A percentile compares a stretch with the other conserved stretches of the same genome.
phyloP scores from a whole-genome alignment of 805 yeast species.

The Schwanniomyces polymorphus region DNA sequence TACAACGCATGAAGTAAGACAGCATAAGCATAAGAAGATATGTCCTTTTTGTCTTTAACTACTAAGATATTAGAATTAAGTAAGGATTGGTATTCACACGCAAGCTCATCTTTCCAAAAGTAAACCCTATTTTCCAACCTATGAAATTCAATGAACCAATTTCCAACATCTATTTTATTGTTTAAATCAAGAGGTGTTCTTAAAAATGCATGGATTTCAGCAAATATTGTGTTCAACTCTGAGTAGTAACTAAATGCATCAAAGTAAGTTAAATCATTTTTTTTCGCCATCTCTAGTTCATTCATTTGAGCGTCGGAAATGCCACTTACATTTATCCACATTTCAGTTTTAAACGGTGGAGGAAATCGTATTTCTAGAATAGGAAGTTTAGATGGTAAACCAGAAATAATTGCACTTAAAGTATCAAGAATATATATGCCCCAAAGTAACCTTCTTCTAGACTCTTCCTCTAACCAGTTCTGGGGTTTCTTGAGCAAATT shows the following conservation, averaged over 20 bases:
- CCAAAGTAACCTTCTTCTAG: conserved; percentile 11
- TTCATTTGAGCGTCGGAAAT: conserved; percentile 5
- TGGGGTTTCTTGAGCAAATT: conserved; percentile 6
- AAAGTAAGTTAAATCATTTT: conserved; percentile 2
- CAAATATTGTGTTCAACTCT: not conserved
- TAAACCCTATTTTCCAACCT: conserved; percentile 13
- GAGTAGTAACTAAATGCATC: conserved; percentile 4
- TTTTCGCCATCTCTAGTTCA: not conserved
- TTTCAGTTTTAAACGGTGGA: conserved; percentile 9
- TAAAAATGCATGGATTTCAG: conserved; percentile 7
- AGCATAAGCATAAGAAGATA: conserved; percentile 4
- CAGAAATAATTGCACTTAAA: conserved; percentile 11
- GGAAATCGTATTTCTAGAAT: conserved; percentile 7
- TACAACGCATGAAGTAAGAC: conserved; percentile 13
- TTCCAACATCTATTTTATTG: conserved; percentile 11
- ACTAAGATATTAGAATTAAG: conserved; percentile 3
- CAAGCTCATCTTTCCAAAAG: conserved; percentile 12
- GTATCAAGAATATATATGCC: conserved; percentile 15
- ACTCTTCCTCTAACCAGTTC: conserved; percentile 12
- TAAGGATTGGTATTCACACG: conserved; percentile 6
- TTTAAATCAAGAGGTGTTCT: conserved; percentile 13
- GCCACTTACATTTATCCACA: conserved; percentile 6
- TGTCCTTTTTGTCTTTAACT: not conserved
- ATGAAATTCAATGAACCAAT: conserved; percentile 15
- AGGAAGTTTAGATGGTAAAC: conserved; percentile 11